Conservation (phyloP, 2,329 filamentous ascomycete genomes). For the Alternaria ventricosa region DNA sequence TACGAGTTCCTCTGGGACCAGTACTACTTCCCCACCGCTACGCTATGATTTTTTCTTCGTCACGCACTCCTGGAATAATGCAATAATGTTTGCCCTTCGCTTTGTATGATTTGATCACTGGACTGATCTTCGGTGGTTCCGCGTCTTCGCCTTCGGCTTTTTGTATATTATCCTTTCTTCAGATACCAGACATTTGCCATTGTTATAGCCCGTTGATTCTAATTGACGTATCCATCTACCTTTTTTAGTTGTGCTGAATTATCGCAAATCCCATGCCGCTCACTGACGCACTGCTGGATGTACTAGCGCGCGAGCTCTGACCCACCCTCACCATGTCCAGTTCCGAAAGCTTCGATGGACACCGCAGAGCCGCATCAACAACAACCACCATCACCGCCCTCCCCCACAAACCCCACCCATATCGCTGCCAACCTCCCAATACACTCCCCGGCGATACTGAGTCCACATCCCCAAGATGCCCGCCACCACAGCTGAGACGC, state of each 20-base stretch:
- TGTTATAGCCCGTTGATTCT: neutral
- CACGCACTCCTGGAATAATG: neutral
- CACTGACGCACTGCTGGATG: slow-evolving; percentile 23
- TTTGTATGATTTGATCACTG: slow-evolving; percentile 1
- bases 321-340: slow-evolving; percentile 19
- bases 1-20: slow-evolving; percentile 99
- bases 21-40: slow-evolving; percentile 84
- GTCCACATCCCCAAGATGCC: slow-evolving; percentile 68
- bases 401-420: slow-evolving; percentile 18
- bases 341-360: slow-evolving; percentile 41
- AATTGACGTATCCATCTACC: neutral
- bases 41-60: slow-evolving; percentile 48
- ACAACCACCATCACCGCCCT: slow-evolving; percentile 23
- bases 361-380: slow-evolving; percentile 47
- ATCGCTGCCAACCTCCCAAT: slow-evolving; percentile 6
- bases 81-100: neutral
- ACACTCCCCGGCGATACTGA: slow-evolving; percentile 9
- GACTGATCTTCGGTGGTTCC: neutral
- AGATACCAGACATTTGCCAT: slow-evolving; percentile 27
- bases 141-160: neutral
- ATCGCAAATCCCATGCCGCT: neutral
- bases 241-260: neutral
- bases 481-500: slow-evolving; percentile 93
- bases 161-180: slow-evolving; percentile 19
- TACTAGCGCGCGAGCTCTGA: slow-evolving; percentile 29